These are phyloP conservation scores for Fusarium sp. DNA, from an alignment of 2,329 filamentous ascomycete genomes.

Conservation along the genomic window DNA sequence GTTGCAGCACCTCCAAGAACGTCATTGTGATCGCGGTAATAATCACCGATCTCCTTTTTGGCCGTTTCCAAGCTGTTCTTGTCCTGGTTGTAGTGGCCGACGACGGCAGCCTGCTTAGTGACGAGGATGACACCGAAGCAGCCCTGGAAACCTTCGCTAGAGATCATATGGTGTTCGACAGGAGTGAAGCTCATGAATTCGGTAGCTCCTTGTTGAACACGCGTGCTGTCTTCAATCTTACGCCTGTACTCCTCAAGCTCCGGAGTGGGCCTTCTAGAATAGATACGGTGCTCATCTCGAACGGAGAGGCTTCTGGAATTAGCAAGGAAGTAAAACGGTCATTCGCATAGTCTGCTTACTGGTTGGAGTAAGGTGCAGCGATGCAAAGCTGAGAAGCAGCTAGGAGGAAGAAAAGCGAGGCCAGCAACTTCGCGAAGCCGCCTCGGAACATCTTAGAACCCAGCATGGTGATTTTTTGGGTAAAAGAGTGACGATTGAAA, in stretches of 20 bases:
- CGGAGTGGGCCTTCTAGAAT: not conserved
- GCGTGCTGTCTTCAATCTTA: not conserved
- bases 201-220: not conserved
- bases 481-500: not conserved
- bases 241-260: not conserved
- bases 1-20: not conserved
- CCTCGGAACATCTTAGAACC: not conserved
- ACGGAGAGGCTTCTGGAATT: not conserved
- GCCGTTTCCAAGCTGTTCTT: not conserved
- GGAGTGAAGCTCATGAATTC: not conserved
- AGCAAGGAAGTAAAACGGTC: not conserved
- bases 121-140: conserved; percentile 5
- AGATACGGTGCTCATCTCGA: not conserved
- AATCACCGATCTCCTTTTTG: not conserved
- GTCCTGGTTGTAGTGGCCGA: not conserved
- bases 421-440: not conserved
- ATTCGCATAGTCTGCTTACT: not conserved
- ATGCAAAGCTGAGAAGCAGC: conserved; percentile 2
- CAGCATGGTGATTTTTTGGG: not conserved
- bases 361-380: not conserved
- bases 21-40: not conserved
- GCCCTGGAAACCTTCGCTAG: not conserved
- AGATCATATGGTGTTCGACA: not conserved
- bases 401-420: not conserved
- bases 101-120: conserved; percentile 1